Conservation (phyloP, 1,139 yeast genomes). For the Pichia sp. region DNA sequence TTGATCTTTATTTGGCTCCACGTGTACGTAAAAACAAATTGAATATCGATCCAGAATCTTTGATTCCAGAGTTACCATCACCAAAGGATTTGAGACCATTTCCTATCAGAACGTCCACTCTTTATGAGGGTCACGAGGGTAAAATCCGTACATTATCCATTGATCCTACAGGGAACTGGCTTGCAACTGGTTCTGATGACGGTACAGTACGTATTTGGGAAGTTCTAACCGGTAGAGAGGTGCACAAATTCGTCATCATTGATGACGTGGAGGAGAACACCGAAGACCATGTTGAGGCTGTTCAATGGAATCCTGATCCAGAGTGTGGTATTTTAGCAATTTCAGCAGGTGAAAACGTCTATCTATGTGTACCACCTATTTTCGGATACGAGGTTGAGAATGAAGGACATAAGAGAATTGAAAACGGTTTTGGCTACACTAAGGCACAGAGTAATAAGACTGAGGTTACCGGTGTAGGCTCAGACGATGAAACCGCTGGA, state of each 20-base stretch:
- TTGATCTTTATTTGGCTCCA: conserved; percentile 93
- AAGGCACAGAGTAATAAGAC: conserved; percentile 58
- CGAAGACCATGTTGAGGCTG: conserved; percentile 74
- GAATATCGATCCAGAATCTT: conserved; percentile 92
- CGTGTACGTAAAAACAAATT: conserved; percentile 88
- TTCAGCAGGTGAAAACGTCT: conserved; percentile 76
- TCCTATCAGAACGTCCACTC: conserved; percentile 87
- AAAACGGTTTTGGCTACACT: conserved; percentile 90
- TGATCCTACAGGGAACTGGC: conserved; percentile 89
- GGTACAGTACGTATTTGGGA: conserved; percentile 97
- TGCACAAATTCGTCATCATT: conserved; percentile 58
- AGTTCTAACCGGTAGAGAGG: conserved; percentile 89
- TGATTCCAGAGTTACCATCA: conserved; percentile 93
- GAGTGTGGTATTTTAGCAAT: conserved; percentile 74
- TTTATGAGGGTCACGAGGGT: conserved; percentile 77
- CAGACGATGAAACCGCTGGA: conserved; percentile 24
- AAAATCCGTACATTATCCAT: conserved; percentile 77
- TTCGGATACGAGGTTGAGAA: conserved; percentile 88
- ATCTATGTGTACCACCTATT: conserved; percentile 80
- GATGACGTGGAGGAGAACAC: conserved; percentile 43
- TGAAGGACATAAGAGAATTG: conserved; percentile 70
- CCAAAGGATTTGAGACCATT: conserved; percentile 98
- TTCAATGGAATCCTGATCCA: conserved; percentile 88
- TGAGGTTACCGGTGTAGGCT: conserved; percentile 43
- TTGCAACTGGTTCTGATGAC: conserved; percentile 97